These are phyloP conservation scores for Neospermospora avenae DNA, from an alignment of 2,329 filamentous ascomycete species.

Conservation along the genomic window DNA sequence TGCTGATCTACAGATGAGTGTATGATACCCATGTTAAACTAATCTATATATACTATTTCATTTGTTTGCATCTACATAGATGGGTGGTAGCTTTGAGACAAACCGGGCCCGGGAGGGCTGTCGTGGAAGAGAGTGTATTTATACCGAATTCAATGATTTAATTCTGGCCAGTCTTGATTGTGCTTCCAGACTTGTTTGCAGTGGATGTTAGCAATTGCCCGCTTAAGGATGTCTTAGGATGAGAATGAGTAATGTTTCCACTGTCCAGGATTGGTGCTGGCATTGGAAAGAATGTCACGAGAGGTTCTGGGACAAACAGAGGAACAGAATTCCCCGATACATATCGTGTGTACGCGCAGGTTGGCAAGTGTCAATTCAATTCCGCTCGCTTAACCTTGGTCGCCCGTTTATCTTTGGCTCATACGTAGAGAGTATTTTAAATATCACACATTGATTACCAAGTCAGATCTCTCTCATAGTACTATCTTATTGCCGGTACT, in stretches of 20 bases:
- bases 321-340: too few species aligned
- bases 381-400: background rate
- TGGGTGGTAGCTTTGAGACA: background rate
- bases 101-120: too few species aligned
- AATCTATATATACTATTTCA: constrained; percentile 8
- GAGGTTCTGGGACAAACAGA: background rate
- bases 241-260: too few species aligned
- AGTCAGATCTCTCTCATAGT: too few species aligned
- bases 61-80: constrained; percentile 4
- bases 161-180: too few species aligned
- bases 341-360: too few species aligned
- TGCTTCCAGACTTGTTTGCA: too few species aligned
- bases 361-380: background rate
- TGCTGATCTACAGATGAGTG: constrained; percentile 17
- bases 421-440: background rate
- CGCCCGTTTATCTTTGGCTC: background rate
- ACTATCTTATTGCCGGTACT: background rate
- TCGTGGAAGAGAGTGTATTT: background rate
- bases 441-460: too few species aligned
- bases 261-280: background rate
- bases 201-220: too few species aligned
- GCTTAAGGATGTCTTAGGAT: too few species aligned
- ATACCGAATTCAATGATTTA: too few species aligned
- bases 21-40: constrained; percentile 22
- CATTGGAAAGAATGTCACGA: background rate